Evolutionary conservation across 1,284 basidiomycete genomes (phyloP).

Genomic region (Pholiota adiposa): DNA sequence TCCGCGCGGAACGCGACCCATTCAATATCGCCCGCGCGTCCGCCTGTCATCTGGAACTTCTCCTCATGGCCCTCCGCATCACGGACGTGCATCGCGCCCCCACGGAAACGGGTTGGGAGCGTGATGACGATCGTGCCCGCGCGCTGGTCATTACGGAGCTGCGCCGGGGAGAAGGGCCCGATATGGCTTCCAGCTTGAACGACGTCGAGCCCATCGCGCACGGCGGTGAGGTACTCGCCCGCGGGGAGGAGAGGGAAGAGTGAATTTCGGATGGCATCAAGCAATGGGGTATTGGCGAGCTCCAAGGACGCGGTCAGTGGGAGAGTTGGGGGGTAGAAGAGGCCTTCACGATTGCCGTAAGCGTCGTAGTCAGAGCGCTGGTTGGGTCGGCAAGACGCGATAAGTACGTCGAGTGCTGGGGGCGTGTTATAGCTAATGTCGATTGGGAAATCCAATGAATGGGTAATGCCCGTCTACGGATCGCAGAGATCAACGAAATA

Average conservation of each 20-base stretch:
- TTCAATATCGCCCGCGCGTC: constrained; percentile 68
- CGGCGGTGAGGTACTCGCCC: constrained; percentile 70
- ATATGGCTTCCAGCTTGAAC: constrained; percentile 63
- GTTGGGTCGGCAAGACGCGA: constrained; percentile 73
- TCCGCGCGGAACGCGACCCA: constrained; percentile 77
- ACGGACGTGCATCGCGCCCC: constrained; percentile 65
- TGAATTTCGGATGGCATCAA: constrained; percentile 71
- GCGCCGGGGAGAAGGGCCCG: constrained; percentile 50
- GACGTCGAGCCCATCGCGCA: constrained; percentile 73
- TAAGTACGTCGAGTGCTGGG: constrained; percentile 78
- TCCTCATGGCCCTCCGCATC: constrained; percentile 63
- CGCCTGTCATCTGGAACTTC: constrained; percentile 62
- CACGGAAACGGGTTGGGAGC: constrained; percentile 72
- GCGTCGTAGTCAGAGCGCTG: constrained; percentile 55
- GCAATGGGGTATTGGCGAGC: constrained; percentile 77
- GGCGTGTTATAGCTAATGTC: constrained; percentile 76
- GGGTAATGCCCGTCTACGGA: constrained; percentile 71
- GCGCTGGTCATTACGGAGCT: constrained; percentile 62
- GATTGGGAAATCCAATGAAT: constrained; percentile 80
- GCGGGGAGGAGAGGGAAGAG: constrained; percentile 70
- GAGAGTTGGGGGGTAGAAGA: constrained; percentile 74
- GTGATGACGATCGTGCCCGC: constrained; percentile 75
- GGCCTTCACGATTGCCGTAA: constrained; percentile 62
- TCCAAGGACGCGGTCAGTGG: constrained; percentile 77
- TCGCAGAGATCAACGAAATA: constrained; percentile 10